These are phyloP conservation scores for Penicillium freii DNA, from an alignment of 2,329 filamentous ascomycete species.

Conservation along the genomic window DNA sequence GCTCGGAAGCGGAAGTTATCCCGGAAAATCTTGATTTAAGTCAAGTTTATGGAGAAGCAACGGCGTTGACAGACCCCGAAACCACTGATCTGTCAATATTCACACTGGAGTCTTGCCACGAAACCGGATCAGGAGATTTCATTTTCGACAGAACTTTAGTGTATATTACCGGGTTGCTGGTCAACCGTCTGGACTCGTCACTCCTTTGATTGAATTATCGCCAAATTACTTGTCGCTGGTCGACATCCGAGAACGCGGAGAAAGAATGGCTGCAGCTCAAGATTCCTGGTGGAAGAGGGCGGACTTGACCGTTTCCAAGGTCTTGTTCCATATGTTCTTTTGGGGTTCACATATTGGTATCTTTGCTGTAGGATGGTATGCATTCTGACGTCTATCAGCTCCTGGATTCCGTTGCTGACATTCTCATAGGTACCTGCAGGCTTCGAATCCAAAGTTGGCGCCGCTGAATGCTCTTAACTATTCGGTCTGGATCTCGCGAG, in stretches of 20 bases:
- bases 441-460: constrained; percentile 63
- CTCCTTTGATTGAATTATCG: constrained; percentile 17
- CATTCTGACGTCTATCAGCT: not conserved
- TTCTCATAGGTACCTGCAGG: constrained; percentile 72
- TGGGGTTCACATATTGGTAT: constrained; percentile 74
- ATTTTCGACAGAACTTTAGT: not conserved
- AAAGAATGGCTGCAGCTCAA: constrained; percentile 14
- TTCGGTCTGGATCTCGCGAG: constrained; percentile 95
- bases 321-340: constrained; percentile 78
- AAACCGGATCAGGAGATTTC: not conserved
- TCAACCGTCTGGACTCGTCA: constrained; percentile 20
- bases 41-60: constrained; percentile 23
- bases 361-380: constrained; percentile 85
- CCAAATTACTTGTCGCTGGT: constrained; percentile 27
- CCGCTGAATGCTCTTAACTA: constrained; percentile 76
- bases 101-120: not conserved
- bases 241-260: constrained; percentile 18
- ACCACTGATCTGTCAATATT: not conserved
- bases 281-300: constrained; percentile 33
- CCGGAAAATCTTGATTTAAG: not conserved
- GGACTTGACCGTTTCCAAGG: constrained; percentile 68
- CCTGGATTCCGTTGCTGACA: constrained; percentile 20
- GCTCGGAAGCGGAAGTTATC: not conserved
- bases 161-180: constrained; percentile 20
- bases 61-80: constrained; percentile 1